phyloP scores from a whole-genome alignment of 257 asterid genomes.

The Echium plantagineum region DNA sequence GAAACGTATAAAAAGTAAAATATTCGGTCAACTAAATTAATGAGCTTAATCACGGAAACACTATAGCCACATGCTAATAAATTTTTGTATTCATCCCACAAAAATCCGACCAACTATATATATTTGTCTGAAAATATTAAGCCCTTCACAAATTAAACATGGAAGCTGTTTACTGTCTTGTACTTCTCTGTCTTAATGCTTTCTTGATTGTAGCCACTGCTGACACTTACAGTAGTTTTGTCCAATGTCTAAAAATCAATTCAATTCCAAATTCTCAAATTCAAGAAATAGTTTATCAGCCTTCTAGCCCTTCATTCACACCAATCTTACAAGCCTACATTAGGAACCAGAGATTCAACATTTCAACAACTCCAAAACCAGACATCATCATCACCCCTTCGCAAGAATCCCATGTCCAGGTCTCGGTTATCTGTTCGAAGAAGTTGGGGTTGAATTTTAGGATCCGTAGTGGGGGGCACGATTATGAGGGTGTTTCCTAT shows the following conservation, averaged over 20 bases:
- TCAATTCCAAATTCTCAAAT: constrained; percentile 1
- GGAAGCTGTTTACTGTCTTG: neutral
- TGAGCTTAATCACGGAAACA: too few relatives aligned
- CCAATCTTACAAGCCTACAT: constrained; percentile 18
- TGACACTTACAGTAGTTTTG: constrained; percentile 4
- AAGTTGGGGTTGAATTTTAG: constrained; percentile 14
- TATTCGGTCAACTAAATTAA: too few relatives aligned
- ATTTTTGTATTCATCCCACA: too few relatives aligned
- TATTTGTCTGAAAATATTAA: constrained; percentile 7
- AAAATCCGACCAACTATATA: too few relatives aligned
- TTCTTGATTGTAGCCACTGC: neutral
- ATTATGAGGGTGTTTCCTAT: constrained; percentile 21
- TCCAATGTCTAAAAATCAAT: constrained; percentile 7
- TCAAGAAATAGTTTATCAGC: constrained; percentile 15
- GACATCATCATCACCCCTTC: constrained; percentile 25
- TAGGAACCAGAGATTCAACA: constrained; percentile 28
- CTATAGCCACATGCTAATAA: too few relatives aligned
- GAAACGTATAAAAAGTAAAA: too few relatives aligned
- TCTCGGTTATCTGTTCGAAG: constrained; percentile 23
- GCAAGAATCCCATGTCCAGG: constrained; percentile 24
- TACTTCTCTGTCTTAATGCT: neutral
- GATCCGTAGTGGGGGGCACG: constrained; percentile 45
- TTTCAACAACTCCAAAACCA: constrained; percentile 26
- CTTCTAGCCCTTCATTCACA: constrained; percentile 16
- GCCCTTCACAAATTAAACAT: neutral